phyloP scores from a whole-genome alignment of 73 alveolate species.

The Paramecium primaurelia region DNA sequence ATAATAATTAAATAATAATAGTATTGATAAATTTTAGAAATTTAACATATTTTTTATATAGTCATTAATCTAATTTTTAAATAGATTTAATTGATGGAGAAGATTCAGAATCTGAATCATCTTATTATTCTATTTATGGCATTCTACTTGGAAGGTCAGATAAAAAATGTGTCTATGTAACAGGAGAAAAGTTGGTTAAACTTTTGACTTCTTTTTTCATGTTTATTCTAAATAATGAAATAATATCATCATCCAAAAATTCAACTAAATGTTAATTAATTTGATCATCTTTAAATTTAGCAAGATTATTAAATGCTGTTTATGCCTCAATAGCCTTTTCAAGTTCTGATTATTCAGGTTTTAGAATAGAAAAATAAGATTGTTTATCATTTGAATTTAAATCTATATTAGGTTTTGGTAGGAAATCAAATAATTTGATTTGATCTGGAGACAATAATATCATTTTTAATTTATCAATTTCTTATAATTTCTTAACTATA shows the following conservation, averaged over 20 bases:
- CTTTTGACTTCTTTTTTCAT: not conserved
- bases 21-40: too few relatives aligned
- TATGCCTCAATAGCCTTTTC: constrained; percentile 18
- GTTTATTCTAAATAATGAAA: not conserved
- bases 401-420: constrained; percentile 49
- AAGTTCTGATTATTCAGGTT: not conserved
- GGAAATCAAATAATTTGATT: constrained; percentile 49
- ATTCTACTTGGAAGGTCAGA: not conserved
- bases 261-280: not conserved
- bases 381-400: not conserved
- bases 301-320: not conserved
- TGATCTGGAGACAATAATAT: constrained; percentile 10
- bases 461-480: constrained; percentile 52
- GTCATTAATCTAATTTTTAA: not conserved
- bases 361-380: not conserved
- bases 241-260: not conserved
- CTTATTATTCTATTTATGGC: not conserved
- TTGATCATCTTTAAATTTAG: not conserved
- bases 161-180: not conserved
- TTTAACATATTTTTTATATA: too few relatives aligned
- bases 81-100: not conserved
- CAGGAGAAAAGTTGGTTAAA: not conserved
- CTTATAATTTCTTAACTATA: constrained; percentile 25
- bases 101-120: not conserved
- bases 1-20: not conserved